A percentile compares a stretch with the other conserved stretches of the same genome.
phyloP scores from a whole-genome alignment of 441 rosid genomes.

The Brassica hybrid region DNA sequence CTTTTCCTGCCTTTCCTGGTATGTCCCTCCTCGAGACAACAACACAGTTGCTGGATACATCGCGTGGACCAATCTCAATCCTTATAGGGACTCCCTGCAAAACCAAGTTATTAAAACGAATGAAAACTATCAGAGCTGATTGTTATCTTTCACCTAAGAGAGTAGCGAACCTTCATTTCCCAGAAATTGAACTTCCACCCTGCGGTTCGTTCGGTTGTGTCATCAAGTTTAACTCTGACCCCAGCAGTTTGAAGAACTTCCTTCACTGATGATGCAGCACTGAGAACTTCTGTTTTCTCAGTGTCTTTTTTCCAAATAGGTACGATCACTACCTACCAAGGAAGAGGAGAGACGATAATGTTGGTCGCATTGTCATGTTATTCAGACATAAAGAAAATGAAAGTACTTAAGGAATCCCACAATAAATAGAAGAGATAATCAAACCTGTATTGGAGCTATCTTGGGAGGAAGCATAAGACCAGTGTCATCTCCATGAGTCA shows the following conservation, averaged over 20 bases:
- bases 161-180: constrained; percentile 85
- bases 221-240: constrained; percentile 83
- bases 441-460: constrained; percentile 91
- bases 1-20: constrained; percentile 94
- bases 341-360: not conserved
- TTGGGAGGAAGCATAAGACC: constrained; percentile 95
- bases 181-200: constrained; percentile 98
- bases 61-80: constrained; percentile 95
- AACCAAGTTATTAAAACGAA: constrained; percentile 20
- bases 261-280: constrained; percentile 70
- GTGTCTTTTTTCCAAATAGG: constrained; percentile 89
- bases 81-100: constrained; percentile 82
- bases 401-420: not conserved
- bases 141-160: not conserved
- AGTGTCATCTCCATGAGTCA: constrained; percentile 95
- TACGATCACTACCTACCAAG: constrained; percentile 71
- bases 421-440: constrained; percentile 2
- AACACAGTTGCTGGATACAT: constrained; percentile 76
- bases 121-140: not conserved
- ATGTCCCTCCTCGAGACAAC: constrained; percentile 91
- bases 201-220: constrained; percentile 77
- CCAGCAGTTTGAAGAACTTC: constrained; percentile 67
- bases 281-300: constrained; percentile 74
- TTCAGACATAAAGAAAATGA: not conserved
- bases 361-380: not conserved